phyloP scores from a whole-genome alignment of 176 grass and related monocot species.

The Raddia guianensis region DNA sequence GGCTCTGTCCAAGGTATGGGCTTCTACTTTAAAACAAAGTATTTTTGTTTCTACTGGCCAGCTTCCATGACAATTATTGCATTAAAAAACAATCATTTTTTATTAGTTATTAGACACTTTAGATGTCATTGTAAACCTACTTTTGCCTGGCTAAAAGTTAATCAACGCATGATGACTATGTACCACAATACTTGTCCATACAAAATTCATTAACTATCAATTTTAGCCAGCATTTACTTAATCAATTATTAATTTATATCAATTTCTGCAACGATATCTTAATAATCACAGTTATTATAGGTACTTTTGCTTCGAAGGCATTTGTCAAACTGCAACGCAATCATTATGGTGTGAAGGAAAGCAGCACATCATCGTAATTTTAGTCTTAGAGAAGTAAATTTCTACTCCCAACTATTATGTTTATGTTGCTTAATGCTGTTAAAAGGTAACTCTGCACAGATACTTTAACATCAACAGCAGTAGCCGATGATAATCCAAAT shows the following conservation, averaged over 20 bases:
- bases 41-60: neutral
- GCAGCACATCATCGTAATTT: constrained; percentile 1
- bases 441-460: neutral
- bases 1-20: neutral
- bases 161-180: neutral
- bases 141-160: neutral
- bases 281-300: neutral
- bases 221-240: neutral
- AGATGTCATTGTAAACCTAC: neutral
- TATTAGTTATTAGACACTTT: neutral
- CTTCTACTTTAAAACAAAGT: constrained; percentile 2
- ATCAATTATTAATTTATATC: neutral
- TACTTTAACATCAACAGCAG: neutral
- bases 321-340: constrained; percentile 11
- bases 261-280: neutral
- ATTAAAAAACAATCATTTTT: neutral
- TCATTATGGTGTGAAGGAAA: neutral
- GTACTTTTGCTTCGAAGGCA: neutral
- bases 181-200: neutral
- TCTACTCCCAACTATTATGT: neutral
- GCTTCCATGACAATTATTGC: constrained; percentile 7
- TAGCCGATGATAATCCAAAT: neutral
- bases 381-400: neutral
- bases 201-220: neutral
- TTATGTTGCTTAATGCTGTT: neutral